A percentile compares a stretch with the other conserved stretches of the same genome.
Conservation (phyloP, 2,329 filamentous ascomycete species). For the Mariannaea sp. region DNA sequence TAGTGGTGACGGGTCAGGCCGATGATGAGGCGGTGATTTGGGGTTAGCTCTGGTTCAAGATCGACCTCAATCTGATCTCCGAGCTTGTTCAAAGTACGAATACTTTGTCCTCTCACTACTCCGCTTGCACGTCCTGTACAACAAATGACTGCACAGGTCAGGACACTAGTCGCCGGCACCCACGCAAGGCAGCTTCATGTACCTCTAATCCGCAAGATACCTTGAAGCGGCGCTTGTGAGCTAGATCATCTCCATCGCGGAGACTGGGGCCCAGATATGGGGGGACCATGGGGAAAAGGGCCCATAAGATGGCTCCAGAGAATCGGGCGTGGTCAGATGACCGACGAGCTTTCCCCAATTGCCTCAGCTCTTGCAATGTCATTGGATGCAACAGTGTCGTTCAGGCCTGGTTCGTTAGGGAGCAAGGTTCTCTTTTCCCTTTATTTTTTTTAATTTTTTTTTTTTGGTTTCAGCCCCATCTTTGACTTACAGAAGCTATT, state of each 20-base stretch:
- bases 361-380: neutral
- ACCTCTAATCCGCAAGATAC: constrained; percentile 19
- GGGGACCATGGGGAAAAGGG: constrained; percentile 3
- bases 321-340: constrained; percentile 22
- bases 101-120: too few species aligned
- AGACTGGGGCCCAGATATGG: constrained; percentile 4
- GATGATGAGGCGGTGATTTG: constrained; percentile 24
- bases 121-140: too few species aligned
- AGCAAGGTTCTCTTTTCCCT: constrained; percentile 7
- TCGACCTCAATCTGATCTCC: constrained; percentile 27
- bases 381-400: constrained; percentile 16
- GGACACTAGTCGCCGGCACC: constrained; percentile 6
- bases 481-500: too few species aligned
- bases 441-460: too few species aligned
- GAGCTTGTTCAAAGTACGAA: constrained; percentile 4
- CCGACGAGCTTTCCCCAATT: constrained; percentile 21
- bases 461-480: constrained; percentile 18
- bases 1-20: constrained; percentile 23
- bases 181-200: constrained; percentile 9
- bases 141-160: constrained; percentile 5
- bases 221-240: neutral
- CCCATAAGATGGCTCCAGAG: constrained; percentile 9
- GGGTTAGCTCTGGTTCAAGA: constrained; percentile 25
- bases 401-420: constrained; percentile 9
- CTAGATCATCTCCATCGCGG: constrained; percentile 16